A percentile compares a stretch with the other conserved stretches of the same genome.
Evolutionary conservation across 192 early-diverging fungal species (phyloP).

Genomic region (Podila epigama): DNA sequence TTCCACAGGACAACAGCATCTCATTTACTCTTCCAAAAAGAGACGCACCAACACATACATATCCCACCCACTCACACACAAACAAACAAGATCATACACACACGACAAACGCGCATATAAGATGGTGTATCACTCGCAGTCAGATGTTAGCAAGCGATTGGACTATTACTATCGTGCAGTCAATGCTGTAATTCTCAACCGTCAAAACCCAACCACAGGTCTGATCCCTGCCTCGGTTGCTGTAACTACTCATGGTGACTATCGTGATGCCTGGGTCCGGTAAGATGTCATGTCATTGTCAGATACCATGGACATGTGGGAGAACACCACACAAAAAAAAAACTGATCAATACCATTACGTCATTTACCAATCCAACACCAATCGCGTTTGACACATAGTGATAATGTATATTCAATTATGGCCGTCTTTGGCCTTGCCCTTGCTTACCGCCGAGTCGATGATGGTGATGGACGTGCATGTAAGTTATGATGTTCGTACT

Average conservation of each 20-base stretch:
- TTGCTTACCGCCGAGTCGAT: slow-evolving; percentile 84
- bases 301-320: too few relatives aligned
- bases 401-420: slow-evolving; percentile 92
- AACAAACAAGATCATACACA: neutral
- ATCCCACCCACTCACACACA: neutral
- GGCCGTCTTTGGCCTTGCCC: slow-evolving; percentile 80
- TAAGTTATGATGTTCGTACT: slow-evolving; percentile 45
- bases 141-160: slow-evolving; percentile 53
- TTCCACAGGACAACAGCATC: neutral
- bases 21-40: neutral
- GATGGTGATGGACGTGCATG: slow-evolving; percentile 82
- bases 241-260: slow-evolving; percentile 86
- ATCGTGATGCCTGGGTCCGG: slow-evolving; percentile 88
- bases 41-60: too few relatives aligned
- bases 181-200: slow-evolving; percentile 73
- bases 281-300: slow-evolving; percentile 44
- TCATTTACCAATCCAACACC: neutral
- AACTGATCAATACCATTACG: neutral
- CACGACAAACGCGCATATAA: neutral
- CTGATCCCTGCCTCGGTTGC: slow-evolving; percentile 89
- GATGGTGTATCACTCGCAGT: slow-evolving; percentile 28
- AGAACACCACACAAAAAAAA: too few relatives aligned
- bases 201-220: slow-evolving; percentile 83
- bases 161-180: slow-evolving; percentile 81
- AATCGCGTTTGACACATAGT: slow-evolving; percentile 36